Conservation (phyloP, 129 eudicot genomes). For the Helianthus tuberosus region DNA sequence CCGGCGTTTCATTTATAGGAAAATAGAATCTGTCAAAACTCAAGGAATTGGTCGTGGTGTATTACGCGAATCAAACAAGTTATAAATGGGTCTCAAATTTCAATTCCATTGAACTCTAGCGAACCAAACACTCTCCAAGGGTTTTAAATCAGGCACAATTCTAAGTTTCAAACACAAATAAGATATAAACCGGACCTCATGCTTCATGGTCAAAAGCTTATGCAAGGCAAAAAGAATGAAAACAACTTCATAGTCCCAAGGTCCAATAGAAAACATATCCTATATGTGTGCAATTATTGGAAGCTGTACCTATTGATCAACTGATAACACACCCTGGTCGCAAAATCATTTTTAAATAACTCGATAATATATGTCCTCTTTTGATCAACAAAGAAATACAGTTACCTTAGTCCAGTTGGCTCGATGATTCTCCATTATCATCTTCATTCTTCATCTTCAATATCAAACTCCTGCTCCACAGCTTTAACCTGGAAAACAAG, state of each 20-base stretch:
- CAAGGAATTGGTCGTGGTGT: too few species aligned
- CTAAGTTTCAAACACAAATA: neutral
- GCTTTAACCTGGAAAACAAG: constrained; percentile 59
- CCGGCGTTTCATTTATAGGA: too few species aligned
- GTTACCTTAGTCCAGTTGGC: constrained; percentile 39
- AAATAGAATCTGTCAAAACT: too few species aligned
- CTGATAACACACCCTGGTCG: constrained; percentile 5
- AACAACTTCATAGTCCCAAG: neutral
- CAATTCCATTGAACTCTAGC: neutral
- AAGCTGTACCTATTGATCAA: neutral
- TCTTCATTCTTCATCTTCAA: constrained; percentile 51
- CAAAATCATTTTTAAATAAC: constrained; percentile 15
- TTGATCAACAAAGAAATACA: constrained; percentile 16
- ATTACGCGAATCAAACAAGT: neutral
- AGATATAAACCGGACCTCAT: neutral
- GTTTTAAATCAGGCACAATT: neutral
- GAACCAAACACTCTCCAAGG: neutral
- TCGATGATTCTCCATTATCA: constrained; percentile 50
- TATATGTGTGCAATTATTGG: constrained; percentile 11
- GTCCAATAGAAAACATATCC: constrained; percentile 1
- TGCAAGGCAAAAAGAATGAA: neutral
- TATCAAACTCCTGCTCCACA: constrained; percentile 90
- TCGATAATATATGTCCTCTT: neutral
- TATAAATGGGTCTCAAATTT: neutral
- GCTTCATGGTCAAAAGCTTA: constrained; percentile 7